Conservation (phyloP, 108 stramenopile species). For the Fistulifera solaris region DNA sequence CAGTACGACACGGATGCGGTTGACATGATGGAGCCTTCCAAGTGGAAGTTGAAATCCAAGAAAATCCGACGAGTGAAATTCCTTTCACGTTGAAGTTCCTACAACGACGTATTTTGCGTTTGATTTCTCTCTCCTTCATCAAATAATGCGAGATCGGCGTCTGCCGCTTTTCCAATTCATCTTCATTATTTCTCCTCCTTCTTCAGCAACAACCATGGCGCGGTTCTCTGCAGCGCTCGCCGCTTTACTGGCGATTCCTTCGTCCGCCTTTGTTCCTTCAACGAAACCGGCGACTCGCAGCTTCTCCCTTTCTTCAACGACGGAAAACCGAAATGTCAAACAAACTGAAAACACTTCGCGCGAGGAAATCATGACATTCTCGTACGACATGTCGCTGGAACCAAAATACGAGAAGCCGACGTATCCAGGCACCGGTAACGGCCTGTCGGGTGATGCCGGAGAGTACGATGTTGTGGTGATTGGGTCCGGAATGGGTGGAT, state of each 20-base stretch:
- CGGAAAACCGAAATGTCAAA: constrained; percentile 59
- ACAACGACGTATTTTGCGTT: too few relatives aligned
- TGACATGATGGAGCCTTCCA: too few relatives aligned
- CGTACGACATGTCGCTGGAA: constrained; percentile 83
- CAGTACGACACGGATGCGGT: too few relatives aligned
- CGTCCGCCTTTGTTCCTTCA: constrained; percentile 1
- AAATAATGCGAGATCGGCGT: too few relatives aligned
- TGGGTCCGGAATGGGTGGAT: constrained; percentile 84
- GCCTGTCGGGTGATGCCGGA: constrained; percentile 63
- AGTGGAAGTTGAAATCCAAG: too few relatives aligned
- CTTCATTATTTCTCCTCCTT: too few relatives aligned
- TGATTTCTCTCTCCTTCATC: too few relatives aligned
- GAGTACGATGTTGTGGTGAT: constrained; percentile 87
- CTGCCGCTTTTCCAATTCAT: too few relatives aligned
- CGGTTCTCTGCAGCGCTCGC: neutral
- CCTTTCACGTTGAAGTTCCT: too few relatives aligned
- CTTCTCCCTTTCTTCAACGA: neutral
- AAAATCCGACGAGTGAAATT: too few relatives aligned
- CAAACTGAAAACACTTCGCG: constrained; percentile 82
- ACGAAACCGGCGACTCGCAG: neutral
- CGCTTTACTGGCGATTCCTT: neutral
- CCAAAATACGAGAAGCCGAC: constrained; percentile 83
- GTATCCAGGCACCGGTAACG: constrained; percentile 86
- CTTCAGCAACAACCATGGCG: too few relatives aligned
- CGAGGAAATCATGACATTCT: constrained; percentile 84